Evolutionary conservation across 345 rosid genomes (phyloP).

Genomic region (Capsella bursapastoris): DNA sequence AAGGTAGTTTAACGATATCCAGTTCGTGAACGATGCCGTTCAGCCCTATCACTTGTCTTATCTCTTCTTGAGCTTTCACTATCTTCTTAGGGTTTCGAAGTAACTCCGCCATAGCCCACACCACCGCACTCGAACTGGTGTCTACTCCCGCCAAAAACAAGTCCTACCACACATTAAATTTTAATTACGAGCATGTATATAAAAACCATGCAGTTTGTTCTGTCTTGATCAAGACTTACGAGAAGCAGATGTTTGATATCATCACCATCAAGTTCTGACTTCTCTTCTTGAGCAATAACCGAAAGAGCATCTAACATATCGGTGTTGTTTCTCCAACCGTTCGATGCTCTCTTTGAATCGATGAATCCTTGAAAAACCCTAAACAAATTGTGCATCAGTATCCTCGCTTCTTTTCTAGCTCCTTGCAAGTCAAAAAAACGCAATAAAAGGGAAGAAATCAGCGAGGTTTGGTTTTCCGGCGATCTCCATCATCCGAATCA

Average conservation of each 20-base stretch:
- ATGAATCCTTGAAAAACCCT: constrained; percentile 35
- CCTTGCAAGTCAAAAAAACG: constrained; percentile 73
- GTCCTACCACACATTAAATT: constrained; percentile 33
- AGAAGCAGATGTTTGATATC: constrained; percentile 42
- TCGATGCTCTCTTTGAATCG: constrained; percentile 28
- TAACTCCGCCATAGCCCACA: constrained; percentile 42
- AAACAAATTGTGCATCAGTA: constrained; percentile 23
- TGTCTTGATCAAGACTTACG: constrained; percentile 34
- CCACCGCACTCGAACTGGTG: constrained; percentile 40
- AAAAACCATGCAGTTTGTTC: not conserved
- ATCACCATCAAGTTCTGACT: constrained; percentile 28
- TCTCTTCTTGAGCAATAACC: constrained; percentile 27
- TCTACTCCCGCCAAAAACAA: constrained; percentile 50
- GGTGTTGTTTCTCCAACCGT: constrained; percentile 4
- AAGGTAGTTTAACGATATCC: constrained; percentile 39
- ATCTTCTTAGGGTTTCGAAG: constrained; percentile 26
- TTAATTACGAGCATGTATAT: not conserved
- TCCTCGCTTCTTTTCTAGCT: constrained; percentile 49
- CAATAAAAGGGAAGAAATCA: constrained; percentile 68
- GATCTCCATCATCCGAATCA: constrained; percentile 59
- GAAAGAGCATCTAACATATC: constrained; percentile 47
- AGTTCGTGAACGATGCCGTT: constrained; percentile 36
- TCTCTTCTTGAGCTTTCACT: constrained; percentile 36
- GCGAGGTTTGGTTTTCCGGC: constrained; percentile 77
- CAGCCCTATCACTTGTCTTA: constrained; percentile 34